A percentile compares a stretch with the other conserved stretches of the same genome.
Evolutionary conservation across 345 rosid species (phyloP).

Genomic region (Eucalyptus sideroxylon): DNA sequence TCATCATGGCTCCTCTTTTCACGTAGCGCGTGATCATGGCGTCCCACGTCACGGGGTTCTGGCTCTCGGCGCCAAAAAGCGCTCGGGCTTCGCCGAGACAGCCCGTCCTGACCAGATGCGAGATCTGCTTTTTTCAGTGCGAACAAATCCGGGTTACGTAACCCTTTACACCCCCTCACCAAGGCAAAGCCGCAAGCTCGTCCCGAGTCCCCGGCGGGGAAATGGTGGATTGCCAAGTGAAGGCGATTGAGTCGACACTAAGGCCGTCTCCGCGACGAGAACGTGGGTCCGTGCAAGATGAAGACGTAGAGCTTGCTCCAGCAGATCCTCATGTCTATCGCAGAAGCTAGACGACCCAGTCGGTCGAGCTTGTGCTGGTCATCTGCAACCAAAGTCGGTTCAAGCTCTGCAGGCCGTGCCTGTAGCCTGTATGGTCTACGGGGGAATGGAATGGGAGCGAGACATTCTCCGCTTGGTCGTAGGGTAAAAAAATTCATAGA

Average conservation of each 20-base stretch:
- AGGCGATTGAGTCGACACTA: background rate
- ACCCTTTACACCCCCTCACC: background rate
- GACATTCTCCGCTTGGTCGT: background rate
- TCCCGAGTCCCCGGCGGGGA: background rate
- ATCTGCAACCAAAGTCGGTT: background rate
- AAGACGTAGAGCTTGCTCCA: background rate
- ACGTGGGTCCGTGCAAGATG: background rate
- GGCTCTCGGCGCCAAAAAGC: constrained; percentile 16
- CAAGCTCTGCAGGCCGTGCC: background rate
- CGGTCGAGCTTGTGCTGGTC: background rate
- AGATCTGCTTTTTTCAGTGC: constrained; percentile 22
- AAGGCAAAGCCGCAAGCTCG: background rate
- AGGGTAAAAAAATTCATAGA: background rate
- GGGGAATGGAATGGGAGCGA: background rate
- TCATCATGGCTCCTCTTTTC: constrained; percentile 19
- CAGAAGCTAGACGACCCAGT: background rate
- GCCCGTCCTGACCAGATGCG: constrained; percentile 29
- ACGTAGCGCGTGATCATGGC: constrained; percentile 49
- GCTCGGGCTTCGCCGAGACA: constrained; percentile 38
- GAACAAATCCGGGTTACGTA: constrained; percentile 3
- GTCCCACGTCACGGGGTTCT: constrained; percentile 51
- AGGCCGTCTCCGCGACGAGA: background rate
- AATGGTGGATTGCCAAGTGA: background rate
- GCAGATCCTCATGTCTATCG: background rate
- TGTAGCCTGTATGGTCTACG: background rate